Percentiles rank a stretch among this genome's conserved stretches.
These are phyloP conservation scores for Wallacemonas sp. DNA, from an alignment of 208 protist species.

Conservation along the genomic window DNA sequence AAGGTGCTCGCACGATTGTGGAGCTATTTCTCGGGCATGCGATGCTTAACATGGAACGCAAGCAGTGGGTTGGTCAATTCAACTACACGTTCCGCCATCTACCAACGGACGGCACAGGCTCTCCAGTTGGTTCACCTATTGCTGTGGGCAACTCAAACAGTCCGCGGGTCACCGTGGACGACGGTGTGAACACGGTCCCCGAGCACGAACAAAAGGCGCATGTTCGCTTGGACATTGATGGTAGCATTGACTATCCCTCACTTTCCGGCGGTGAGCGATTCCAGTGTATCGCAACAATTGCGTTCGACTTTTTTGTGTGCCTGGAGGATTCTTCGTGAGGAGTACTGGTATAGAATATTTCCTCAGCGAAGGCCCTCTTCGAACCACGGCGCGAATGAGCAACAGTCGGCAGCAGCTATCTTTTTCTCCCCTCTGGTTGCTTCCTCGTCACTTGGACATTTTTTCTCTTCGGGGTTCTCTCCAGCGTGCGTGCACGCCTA, in stretches of 20 bases:
- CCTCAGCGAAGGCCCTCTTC: too few relatives aligned
- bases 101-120: not conserved
- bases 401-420: not conserved
- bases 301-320: constrained; percentile 15
- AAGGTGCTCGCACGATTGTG: constrained; percentile 20
- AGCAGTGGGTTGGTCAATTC: constrained; percentile 28
- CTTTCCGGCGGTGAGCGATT: not conserved
- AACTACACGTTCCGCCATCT: constrained; percentile 19
- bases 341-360: not conserved
- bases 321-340: not conserved
- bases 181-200: not conserved
- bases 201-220: constrained; percentile 4
- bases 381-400: not conserved
- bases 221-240: constrained; percentile 8
- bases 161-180: not conserved
- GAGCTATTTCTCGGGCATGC: constrained; percentile 28
- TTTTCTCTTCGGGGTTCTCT: too few relatives aligned
- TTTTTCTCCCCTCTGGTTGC: not conserved
- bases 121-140: constrained; percentile 2
- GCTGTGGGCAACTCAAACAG: not conserved
- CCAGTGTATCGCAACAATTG: not conserved
- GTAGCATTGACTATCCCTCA: constrained; percentile 12
- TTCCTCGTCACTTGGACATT: not conserved
- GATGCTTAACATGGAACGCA: constrained; percentile 20
- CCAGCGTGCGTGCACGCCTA: too few relatives aligned